Percentiles rank a stretch among this genome's conserved stretches.
Evolutionary conservation across 2,329 filamentous ascomycete species (phyloP).

Genomic region (Aspergillus glaucus): DNA sequence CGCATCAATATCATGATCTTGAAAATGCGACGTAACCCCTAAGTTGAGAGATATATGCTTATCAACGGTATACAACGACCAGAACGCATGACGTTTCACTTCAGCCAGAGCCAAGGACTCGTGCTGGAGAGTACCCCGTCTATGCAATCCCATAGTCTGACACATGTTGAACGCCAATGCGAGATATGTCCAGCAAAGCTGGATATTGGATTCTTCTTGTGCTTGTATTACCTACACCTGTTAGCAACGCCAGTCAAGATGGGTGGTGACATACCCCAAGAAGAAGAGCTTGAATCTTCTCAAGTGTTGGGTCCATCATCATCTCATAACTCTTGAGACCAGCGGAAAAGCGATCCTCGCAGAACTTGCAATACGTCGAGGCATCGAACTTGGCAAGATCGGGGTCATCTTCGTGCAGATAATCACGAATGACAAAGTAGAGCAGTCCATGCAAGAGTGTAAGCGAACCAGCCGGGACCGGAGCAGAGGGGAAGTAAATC

Average conservation of each 20-base stretch:
- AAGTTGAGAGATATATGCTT: constrained; percentile 21
- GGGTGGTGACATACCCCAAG: constrained; percentile 10
- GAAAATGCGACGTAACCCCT: constrained; percentile 18
- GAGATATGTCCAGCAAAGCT: constrained; percentile 20
- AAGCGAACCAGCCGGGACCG: constrained; percentile 13
- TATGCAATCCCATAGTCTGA: constrained; percentile 15
- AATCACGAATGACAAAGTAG: constrained; percentile 21
- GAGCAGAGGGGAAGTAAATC: constrained; percentile 17
- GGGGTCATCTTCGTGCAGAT: constrained; percentile 14
- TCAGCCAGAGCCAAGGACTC: constrained; percentile 12
- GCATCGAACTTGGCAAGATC: constrained; percentile 14
- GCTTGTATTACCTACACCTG: constrained; percentile 15
- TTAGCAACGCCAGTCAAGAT: neutral
- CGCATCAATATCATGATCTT: constrained; percentile 22
- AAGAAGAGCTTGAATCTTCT: constrained; percentile 18
- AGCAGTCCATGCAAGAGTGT: constrained; percentile 19
- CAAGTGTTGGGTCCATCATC: constrained; percentile 14
- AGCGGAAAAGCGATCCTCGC: constrained; percentile 11
- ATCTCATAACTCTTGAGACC: constrained; percentile 15
- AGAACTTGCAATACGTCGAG: constrained; percentile 7
- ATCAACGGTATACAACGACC: constrained; percentile 21
- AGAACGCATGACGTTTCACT: constrained; percentile 19
- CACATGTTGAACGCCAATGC: constrained; percentile 21
- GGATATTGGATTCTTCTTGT: constrained; percentile 20
- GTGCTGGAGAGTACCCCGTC: constrained; percentile 10